Evolutionary conservation across 2,329 filamentous ascomycete genomes (phyloP).

Genomic region (Grosmannia clavigera): DNA sequence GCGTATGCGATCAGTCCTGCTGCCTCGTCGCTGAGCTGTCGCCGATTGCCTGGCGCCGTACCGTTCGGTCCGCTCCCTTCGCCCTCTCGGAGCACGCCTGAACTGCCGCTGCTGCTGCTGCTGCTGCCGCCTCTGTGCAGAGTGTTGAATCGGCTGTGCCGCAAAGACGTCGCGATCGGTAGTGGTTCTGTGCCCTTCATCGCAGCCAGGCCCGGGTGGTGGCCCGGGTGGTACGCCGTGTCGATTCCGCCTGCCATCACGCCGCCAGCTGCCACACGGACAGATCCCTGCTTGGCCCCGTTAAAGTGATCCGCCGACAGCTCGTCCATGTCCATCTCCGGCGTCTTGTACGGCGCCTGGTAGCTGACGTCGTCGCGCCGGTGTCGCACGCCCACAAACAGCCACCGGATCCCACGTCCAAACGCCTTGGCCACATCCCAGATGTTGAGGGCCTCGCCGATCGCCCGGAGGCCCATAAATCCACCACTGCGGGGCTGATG

Average conservation of each 20-base stretch:
- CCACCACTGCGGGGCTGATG: slow-evolving; percentile 48
- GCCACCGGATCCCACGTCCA: slow-evolving; percentile 66
- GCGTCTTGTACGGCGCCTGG: slow-evolving; percentile 16
- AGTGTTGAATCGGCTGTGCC: slow-evolving; percentile 17
- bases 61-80: not conserved
- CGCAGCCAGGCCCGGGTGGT: slow-evolving; percentile 2
- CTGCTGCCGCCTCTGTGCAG: not conserved
- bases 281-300: not conserved
- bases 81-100: not conserved
- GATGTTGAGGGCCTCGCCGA: slow-evolving; percentile 62
- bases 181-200: slow-evolving; percentile 25
- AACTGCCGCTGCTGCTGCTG: not conserved
- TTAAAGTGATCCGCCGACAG: slow-evolving; percentile 13
- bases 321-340: slow-evolving; percentile 24
- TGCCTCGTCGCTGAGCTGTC: slow-evolving; percentile 15
- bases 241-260: slow-evolving; percentile 7
- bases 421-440: slow-evolving; percentile 77
- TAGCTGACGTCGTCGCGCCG: slow-evolving; percentile 43
- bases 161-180: slow-evolving; percentile 26
- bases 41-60: not conserved
- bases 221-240: slow-evolving; percentile 8
- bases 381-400: slow-evolving; percentile 59
- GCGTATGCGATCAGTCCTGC: slow-evolving; percentile 23
- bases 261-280: not conserved
- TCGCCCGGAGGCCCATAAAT: slow-evolving; percentile 48